Evolutionary conservation across 2,329 filamentous ascomycete species (phyloP).

Genomic region (Talaromyces sp.): DNA sequence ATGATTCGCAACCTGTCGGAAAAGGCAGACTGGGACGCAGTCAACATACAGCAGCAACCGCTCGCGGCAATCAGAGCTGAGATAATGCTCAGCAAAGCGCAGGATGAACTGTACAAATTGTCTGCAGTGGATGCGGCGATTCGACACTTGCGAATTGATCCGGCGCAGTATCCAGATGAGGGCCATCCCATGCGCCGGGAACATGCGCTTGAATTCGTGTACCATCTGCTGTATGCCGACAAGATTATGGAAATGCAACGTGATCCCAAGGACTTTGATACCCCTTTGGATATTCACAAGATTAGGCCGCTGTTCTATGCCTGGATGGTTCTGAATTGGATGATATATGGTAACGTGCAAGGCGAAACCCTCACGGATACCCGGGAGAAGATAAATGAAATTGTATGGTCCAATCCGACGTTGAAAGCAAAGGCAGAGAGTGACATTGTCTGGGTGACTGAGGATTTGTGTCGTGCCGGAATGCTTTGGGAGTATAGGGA

Average conservation of each 20-base stretch:
- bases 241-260: neutral
- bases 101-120: conserved; percentile 39
- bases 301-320: neutral
- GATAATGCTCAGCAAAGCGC: conserved; percentile 49
- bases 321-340: conserved; percentile 5
- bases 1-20: conserved; percentile 16
- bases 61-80: conserved; percentile 53
- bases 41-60: conserved; percentile 43
- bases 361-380: conserved; percentile 21
- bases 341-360: conserved; percentile 19
- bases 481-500: neutral
- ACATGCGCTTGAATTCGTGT: conserved; percentile 37
- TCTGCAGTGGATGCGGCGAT: conserved; percentile 53
- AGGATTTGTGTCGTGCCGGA: neutral
- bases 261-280: neutral
- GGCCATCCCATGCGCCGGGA: conserved; percentile 55
- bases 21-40: conserved; percentile 1
- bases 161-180: conserved; percentile 47
- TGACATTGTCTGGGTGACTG: neutral
- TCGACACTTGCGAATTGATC: conserved; percentile 51
- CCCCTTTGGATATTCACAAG: neutral
- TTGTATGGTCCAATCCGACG: conserved; percentile 15
- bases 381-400: neutral
- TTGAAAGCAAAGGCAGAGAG: conserved; percentile 11
- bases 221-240: neutral